A percentile compares a stretch with the other conserved stretches of the same genome.
Conservation (phyloP, 345 rosid genomes). For the Noccaea caerulescens region DNA sequence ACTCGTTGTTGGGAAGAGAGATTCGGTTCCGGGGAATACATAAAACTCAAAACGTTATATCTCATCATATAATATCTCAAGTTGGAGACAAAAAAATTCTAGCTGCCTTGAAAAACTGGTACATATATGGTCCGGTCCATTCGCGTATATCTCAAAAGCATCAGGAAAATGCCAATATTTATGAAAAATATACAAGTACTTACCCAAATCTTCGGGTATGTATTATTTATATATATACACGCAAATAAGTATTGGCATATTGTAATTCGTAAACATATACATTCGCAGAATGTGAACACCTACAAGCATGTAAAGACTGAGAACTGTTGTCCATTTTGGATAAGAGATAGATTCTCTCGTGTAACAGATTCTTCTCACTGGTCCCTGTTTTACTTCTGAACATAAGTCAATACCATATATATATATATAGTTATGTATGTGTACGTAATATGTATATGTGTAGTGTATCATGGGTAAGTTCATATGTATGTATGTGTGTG, state of each 20-base stretch:
- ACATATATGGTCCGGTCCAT: conserved; percentile 23
- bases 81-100: conserved; percentile 19
- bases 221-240: neutral
- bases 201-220: neutral
- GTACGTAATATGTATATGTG: neutral
- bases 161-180: conserved; percentile 13
- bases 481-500: no score
- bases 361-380: conserved; percentile 31
- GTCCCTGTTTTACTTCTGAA: conserved; percentile 36
- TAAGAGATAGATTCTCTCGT: conserved; percentile 38
- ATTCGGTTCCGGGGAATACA: conserved; percentile 23
- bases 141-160: conserved; percentile 19
- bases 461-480: neutral
- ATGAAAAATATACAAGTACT: neutral
- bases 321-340: conserved; percentile 35
- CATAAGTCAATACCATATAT: conserved; percentile 32
- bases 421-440: neutral
- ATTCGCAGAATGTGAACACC: conserved; percentile 5
- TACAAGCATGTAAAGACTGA: conserved; percentile 17
- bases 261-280: neutral
- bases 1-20: conserved; percentile 32
- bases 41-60: conserved; percentile 18
- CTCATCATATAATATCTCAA: conserved; percentile 20
- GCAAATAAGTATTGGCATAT: conserved; percentile 23
- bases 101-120: conserved; percentile 18